Evolutionary conservation across 768 basidiomycete species (phyloP).

Genomic region (Sistotremastrum suecicum): DNA sequence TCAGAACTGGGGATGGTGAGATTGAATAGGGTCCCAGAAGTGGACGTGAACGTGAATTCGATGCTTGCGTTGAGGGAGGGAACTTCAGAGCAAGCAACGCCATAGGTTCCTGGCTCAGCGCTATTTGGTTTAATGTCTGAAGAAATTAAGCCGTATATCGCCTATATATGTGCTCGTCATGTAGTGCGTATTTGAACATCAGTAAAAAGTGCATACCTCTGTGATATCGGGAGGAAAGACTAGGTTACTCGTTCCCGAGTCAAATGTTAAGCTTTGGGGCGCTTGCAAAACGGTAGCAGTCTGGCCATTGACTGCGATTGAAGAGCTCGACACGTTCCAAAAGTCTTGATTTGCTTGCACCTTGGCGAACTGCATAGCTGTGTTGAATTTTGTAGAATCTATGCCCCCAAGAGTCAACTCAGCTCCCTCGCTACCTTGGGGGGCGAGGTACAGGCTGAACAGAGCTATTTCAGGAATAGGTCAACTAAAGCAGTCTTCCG

Average conservation of each 20-base stretch:
- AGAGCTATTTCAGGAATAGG: slow-evolving; percentile 20
- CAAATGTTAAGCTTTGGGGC: slow-evolving; percentile 35
- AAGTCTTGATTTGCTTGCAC: slow-evolving; percentile 18
- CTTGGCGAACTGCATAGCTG: slow-evolving; percentile 27
- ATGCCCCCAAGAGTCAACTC: slow-evolving; percentile 41
- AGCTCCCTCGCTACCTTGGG: slow-evolving; percentile 30
- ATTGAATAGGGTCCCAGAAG: slow-evolving; percentile 33
- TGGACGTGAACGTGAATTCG: slow-evolving; percentile 40
- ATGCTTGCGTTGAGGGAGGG: slow-evolving; percentile 34
- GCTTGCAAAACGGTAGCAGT: slow-evolving; percentile 28
- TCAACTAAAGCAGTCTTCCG: background rate
- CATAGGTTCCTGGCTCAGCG: slow-evolving; percentile 40
- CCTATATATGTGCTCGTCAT: slow-evolving; percentile 16
- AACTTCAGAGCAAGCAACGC: slow-evolving; percentile 35
- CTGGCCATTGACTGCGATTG: slow-evolving; percentile 37
- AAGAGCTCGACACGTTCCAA: slow-evolving; percentile 33
- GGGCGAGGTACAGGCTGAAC: slow-evolving; percentile 39
- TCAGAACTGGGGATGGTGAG: slow-evolving; percentile 43
- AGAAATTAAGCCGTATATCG: slow-evolving; percentile 45
- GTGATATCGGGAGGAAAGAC: slow-evolving; percentile 35
- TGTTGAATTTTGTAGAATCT: slow-evolving; percentile 36
- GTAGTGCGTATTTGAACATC: background rate
- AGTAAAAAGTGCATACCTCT: slow-evolving; percentile 20
- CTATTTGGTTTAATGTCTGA: slow-evolving; percentile 37
- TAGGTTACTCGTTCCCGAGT: slow-evolving; percentile 44